Conservation (phyloP, 2,329 filamentous ascomycete genomes). For the Xylaria hypoxylon region DNA sequence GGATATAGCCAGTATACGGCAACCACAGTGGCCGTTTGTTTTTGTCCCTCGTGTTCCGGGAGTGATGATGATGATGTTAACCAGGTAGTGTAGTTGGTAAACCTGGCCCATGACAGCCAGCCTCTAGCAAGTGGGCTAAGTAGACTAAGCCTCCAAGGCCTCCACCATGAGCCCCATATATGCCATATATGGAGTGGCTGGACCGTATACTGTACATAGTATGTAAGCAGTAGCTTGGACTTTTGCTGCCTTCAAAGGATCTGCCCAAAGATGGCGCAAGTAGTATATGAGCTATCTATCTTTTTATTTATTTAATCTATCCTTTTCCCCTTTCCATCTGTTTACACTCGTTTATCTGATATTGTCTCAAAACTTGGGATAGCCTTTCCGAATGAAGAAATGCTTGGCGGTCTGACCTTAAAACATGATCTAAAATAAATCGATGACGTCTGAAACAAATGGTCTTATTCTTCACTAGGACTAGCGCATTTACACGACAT, state of each 20-base stretch:
- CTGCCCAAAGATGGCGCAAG: neutral
- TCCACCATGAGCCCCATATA: conserved; percentile 14
- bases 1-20: neutral
- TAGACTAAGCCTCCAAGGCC: conserved; percentile 20
- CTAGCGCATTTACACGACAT: conserved; percentile 9
- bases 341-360: too few species aligned
- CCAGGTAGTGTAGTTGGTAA: conserved; percentile 11
- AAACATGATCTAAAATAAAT: neutral
- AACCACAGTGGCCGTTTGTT: neutral
- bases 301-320: too few species aligned
- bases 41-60: conserved; percentile 26
- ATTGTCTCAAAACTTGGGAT: neutral
- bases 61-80: conserved; percentile 10
- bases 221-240: neutral
- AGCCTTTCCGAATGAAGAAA: neutral
- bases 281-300: neutral
- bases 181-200: neutral
- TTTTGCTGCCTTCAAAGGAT: neutral
- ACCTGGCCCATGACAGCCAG: conserved; percentile 21
- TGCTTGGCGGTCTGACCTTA: conserved; percentile 4
- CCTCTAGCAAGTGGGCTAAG: too few species aligned
- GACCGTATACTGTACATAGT: conserved; percentile 1
- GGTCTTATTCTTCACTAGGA: neutral
- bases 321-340: too few species aligned
- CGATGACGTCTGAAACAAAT: conserved; percentile 18